Percentiles rank a stretch among this genome's conserved stretches.
phyloP scores from a whole-genome alignment of 2,329 filamentous ascomycete species.

The Rhytidhysteron rufulum region DNA sequence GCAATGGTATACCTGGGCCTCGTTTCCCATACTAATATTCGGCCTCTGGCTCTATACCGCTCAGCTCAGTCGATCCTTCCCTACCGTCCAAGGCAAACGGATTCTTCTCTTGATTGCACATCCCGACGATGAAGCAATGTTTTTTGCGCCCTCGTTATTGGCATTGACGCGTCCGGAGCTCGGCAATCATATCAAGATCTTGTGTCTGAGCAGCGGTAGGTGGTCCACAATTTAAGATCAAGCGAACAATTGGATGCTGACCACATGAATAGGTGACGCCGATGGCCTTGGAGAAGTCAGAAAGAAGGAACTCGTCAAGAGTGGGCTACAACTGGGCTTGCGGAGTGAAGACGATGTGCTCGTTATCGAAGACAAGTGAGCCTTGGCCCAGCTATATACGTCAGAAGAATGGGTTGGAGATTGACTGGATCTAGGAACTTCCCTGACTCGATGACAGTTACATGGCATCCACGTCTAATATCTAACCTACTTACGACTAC shows the following conservation, averaged over 20 bases:
- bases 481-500: conserved; percentile 65
- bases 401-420: neutral
- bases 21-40: conserved; percentile 40
- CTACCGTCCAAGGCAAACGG: conserved; percentile 72
- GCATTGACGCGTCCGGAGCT: conserved; percentile 75
- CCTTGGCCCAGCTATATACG: conserved; percentile 8
- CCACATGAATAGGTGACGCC: conserved; percentile 62
- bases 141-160: conserved; percentile 86
- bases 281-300: conserved; percentile 81
- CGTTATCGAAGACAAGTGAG: conserved; percentile 72
- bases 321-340: conserved; percentile 72
- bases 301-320: conserved; percentile 78
- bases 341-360: conserved; percentile 73
- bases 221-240: neutral
- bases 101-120: conserved; percentile 93
- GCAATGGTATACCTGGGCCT: conserved; percentile 38
- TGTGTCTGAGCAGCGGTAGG: conserved; percentile 82
- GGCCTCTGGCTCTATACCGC: conserved; percentile 47
- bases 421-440: conserved; percentile 55
- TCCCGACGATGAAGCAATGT: conserved; percentile 99
- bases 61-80: conserved; percentile 50
- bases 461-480: conserved; percentile 71
- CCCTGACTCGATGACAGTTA: conserved; percentile 80
- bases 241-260: neutral
- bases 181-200: conserved; percentile 88